phyloP scores from a whole-genome alignment of 2,329 filamentous ascomycete genomes.

The Xylariales sp. region DNA sequence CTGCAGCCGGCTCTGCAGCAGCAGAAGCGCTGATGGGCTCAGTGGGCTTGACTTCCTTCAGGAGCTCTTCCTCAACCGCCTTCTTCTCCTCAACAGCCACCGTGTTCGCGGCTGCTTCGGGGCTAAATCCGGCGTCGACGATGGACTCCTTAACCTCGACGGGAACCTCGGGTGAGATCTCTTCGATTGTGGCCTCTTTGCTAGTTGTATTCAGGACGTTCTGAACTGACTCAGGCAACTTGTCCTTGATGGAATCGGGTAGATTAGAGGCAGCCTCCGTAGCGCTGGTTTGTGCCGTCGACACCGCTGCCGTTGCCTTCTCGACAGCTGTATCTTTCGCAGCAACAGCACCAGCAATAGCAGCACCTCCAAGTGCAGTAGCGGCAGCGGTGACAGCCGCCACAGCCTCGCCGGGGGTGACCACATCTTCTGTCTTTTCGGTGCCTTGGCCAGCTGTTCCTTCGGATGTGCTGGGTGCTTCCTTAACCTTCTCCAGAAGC shows the following conservation, averaged over 20 bases:
- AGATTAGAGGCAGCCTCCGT: constrained; percentile 37
- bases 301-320: constrained; percentile 33
- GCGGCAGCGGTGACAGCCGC: constrained; percentile 37
- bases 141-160: constrained; percentile 55
- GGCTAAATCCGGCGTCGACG: constrained; percentile 51
- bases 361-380: constrained; percentile 32
- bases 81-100: constrained; percentile 72
- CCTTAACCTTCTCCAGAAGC: constrained; percentile 62
- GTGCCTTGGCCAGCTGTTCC: constrained; percentile 48
- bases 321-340: constrained; percentile 36
- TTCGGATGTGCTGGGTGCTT: constrained; percentile 54
- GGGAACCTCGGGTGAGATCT: constrained; percentile 48
- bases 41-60: constrained; percentile 54
- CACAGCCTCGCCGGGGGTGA: constrained; percentile 35
- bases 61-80: constrained; percentile 67
- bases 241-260: constrained; percentile 49
- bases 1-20: too few relatives aligned
- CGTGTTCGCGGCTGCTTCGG: constrained; percentile 68
- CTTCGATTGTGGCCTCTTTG: constrained; percentile 37
- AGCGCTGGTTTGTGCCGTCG: constrained; percentile 18
- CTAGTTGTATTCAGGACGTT: constrained; percentile 38
- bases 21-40: too few relatives aligned
- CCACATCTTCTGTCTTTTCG: constrained; percentile 45
- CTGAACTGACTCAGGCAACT: constrained; percentile 45
- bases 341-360: constrained; percentile 28